Evolutionary conservation across 306 rosid species (phyloP).

Genomic region (Acacia crassicarpa): DNA sequence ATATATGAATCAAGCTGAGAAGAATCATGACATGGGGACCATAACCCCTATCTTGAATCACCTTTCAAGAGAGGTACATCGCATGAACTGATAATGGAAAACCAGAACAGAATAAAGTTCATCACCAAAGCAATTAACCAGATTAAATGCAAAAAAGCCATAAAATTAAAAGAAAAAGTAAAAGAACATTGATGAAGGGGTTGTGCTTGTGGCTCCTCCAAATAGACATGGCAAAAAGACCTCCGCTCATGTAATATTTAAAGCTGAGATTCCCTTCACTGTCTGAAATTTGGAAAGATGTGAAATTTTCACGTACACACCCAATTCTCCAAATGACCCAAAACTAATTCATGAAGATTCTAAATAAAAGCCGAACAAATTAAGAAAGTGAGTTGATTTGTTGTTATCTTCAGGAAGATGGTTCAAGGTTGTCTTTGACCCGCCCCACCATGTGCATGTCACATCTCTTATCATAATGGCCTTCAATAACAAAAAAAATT

Average conservation of each 20-base stretch:
- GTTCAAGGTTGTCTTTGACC: neutral
- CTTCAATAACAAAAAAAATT: neutral
- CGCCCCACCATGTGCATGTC: neutral
- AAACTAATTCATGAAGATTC: neutral
- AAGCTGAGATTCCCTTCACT: conserved; percentile 38
- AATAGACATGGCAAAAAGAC: conserved; percentile 14
- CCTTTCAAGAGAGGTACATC: neutral
- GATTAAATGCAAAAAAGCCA: neutral
- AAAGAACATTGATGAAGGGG: neutral
- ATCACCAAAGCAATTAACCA: neutral
- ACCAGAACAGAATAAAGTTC: neutral
- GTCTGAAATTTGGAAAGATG: conserved; percentile 26
- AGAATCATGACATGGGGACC: neutral
- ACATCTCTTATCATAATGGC: neutral
- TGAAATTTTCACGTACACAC: conserved; percentile 4
- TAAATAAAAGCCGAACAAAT: neutral
- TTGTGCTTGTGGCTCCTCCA: neutral
- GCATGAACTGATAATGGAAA: neutral
- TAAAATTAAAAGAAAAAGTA: neutral
- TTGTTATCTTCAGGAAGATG: neutral
- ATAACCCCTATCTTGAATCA: neutral
- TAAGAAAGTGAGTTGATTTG: conserved; percentile 26
- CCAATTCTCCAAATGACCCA: neutral
- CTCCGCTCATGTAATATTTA: conserved; percentile 57
- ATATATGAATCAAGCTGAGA: neutral